phyloP scores from a whole-genome alignment of 805 yeast species.

The Cyberlindnera nakhonratchasimensis region DNA sequence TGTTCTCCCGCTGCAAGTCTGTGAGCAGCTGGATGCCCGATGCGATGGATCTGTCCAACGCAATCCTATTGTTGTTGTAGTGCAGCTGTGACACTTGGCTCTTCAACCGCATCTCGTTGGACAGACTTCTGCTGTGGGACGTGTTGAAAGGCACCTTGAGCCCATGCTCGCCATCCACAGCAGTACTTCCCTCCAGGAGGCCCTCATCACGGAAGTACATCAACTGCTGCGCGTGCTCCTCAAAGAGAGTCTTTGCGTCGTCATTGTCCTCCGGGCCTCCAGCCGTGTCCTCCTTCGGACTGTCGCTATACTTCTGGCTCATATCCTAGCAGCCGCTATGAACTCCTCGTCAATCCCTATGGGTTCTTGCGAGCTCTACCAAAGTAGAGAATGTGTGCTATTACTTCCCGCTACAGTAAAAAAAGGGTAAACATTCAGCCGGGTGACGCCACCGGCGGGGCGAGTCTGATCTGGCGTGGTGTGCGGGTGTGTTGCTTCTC shows the following conservation, averaged over 20 bases:
- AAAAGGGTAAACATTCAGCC: not conserved
- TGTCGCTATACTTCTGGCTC: conserved; percentile 12
- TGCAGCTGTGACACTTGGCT: conserved; percentile 69
- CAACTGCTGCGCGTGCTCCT: conserved; percentile 20
- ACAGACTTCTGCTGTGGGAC: conserved; percentile 24
- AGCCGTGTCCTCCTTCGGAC: not conserved
- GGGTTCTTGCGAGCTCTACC: too few relatives aligned
- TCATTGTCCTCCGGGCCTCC: conserved; percentile 13
- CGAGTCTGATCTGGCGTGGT: not conserved
- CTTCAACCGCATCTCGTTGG: conserved; percentile 36
- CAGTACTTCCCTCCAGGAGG: conserved; percentile 26
- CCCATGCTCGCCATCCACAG: conserved; percentile 22
- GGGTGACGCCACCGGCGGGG: not conserved
- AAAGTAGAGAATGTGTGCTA: not conserved
- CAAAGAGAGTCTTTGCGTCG: conserved; percentile 21
- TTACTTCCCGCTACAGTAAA: too few relatives aligned
- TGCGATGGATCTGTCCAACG: conserved; percentile 59
- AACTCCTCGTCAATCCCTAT: too few relatives aligned
- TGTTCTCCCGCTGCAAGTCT: conserved; percentile 55
- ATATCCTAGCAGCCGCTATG: too few relatives aligned
- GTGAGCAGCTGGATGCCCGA: conserved; percentile 48
- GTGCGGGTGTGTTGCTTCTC: not conserved
- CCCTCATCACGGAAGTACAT: conserved; percentile 27
- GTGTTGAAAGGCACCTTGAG: conserved; percentile 8
- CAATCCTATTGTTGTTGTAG: conserved; percentile 68